Evolutionary conservation across 192 early-diverging fungal genomes (phyloP).

Genomic region (Lunasporangiospora selenospora): DNA sequence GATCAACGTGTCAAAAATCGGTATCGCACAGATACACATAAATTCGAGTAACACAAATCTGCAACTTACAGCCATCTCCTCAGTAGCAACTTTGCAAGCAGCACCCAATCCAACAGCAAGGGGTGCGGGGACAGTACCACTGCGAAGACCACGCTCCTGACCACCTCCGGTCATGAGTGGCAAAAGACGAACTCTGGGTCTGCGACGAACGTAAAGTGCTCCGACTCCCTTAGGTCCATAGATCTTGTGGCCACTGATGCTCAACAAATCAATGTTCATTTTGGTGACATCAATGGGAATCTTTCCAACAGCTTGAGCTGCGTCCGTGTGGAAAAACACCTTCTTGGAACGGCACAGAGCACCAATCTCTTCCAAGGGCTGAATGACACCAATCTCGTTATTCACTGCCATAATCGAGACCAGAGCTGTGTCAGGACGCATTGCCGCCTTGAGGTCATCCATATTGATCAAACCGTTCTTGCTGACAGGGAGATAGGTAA

Average conservation of each 20-base stretch:
- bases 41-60: too few species aligned
- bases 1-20: background rate
- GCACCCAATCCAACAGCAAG: conserved; percentile 91
- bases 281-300: conserved; percentile 91
- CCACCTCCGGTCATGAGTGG: conserved; percentile 93
- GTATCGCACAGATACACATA: too few species aligned
- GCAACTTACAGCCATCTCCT: conserved; percentile 80
- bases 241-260: conserved; percentile 96
- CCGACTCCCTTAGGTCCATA: conserved; percentile 99
- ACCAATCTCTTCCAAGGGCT: conserved; percentile 92
- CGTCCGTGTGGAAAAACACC: conserved; percentile 97
- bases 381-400: conserved; percentile 98
- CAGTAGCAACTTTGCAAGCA: conserved; percentile 78
- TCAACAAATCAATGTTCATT: conserved; percentile 96
- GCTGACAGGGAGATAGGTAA: conserved; percentile 92
- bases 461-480: conserved; percentile 86
- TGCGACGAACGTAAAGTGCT: conserved; percentile 89
- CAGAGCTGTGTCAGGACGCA: conserved; percentile 88
- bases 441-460: conserved; percentile 79
- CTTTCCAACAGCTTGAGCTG: conserved; percentile 96
- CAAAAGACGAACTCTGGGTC: conserved; percentile 92
- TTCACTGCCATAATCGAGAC: conserved; percentile 98
- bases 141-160: conserved; percentile 93
- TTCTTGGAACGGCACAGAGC: conserved; percentile 84
- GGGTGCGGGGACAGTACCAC: conserved; percentile 93